Evolutionary conservation across 306 rosid species (phyloP).

Genomic region (Senna siamea): DNA sequence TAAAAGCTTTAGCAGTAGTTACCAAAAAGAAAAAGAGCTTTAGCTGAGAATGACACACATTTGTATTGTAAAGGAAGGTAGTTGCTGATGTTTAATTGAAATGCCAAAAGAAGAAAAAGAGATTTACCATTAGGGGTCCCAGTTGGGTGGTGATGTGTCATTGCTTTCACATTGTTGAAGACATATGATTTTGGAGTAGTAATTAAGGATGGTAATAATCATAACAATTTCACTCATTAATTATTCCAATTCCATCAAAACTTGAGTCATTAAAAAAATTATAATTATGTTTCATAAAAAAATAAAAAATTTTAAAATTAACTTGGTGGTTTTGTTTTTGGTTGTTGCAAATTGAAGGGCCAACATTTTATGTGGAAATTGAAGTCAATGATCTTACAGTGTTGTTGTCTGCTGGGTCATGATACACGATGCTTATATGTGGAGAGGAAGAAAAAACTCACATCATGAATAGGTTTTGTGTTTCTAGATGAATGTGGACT

Average conservation of each 20-base stretch:
- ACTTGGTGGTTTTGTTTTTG: not conserved
- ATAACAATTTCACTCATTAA: not conserved
- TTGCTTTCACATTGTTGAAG: constrained; percentile 34
- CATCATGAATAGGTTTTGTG: not conserved
- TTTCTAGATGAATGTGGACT: constrained; percentile 6
- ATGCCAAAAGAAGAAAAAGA: too few relatives aligned
- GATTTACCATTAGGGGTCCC: constrained; percentile 39
- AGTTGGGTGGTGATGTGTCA: constrained; percentile 33
- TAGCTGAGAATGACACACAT: too few relatives aligned
- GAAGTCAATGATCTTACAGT: constrained; percentile 12
- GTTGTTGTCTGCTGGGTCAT: not conserved
- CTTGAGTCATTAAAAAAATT: not conserved
- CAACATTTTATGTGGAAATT: not conserved
- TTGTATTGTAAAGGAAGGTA: too few relatives aligned
- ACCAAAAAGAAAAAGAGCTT: too few relatives aligned
- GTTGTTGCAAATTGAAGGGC: not conserved
- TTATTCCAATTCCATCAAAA: constrained; percentile 5
- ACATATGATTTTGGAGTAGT: constrained; percentile 37
- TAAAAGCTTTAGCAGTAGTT: too few relatives aligned
- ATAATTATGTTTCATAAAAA: not conserved
- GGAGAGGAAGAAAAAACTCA: too few relatives aligned
- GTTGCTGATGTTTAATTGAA: too few relatives aligned
- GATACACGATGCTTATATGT: too few relatives aligned
- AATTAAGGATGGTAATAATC: constrained; percentile 25
- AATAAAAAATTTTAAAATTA: not conserved